Evolutionary conservation across 2,329 filamentous ascomycete genomes (phyloP), one percentile per base, ranked within the genome.

Genomic region (Cercospora sp.): DNA sequence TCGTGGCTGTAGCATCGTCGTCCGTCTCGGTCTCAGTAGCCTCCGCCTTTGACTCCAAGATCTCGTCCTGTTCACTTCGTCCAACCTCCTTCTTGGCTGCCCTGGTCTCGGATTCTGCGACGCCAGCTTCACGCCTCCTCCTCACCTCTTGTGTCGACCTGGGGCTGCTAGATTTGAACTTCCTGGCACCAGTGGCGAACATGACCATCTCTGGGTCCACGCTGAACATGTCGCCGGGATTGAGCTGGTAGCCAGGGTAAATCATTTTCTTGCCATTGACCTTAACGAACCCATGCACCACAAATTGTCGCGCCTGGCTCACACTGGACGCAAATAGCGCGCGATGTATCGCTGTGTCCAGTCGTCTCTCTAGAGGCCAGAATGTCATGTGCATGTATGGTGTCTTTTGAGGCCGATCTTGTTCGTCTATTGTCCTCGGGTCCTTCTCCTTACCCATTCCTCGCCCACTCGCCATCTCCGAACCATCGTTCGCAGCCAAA

Each of bases 221-320:
- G 79, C 97, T 93, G 85, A 99, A 99, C 89, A 99, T 92, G 79
- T 99, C 95, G 74, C 95, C 95, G 2, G 95, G 96, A 80, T 99
- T 99, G 45, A 99, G 87, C 72, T 93, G 89, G 80, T 99, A 99
- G 65, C 93, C 91, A 8, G 95, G 94, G 77, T 95, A 92, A 71
- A 87, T 85, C 91, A 98, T 97, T 94, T 93, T 94, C 82, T 97
- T 93, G 71, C 95, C 95, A 83, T 99, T 99, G 78, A 99, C 95
- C 77, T 89, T 97, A 70, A 99, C 95, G 68, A 89, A 89, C 30
- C 95, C 95, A 80, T 99, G 95, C 30, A 97, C 88, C 67, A 96
- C 92, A 77, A 98, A 97, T 75, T 98, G 94, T 73, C 94, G 89
- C 13, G 96, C 96, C 81, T 99, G 95, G 73, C 94, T 87, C 40